Percentiles rank a stretch among this genome's conserved stretches.
These are phyloP conservation scores for Verticillium albo-atrum DNA, from an alignment of 2,329 filamentous ascomycete species.

Conservation along the genomic window DNA sequence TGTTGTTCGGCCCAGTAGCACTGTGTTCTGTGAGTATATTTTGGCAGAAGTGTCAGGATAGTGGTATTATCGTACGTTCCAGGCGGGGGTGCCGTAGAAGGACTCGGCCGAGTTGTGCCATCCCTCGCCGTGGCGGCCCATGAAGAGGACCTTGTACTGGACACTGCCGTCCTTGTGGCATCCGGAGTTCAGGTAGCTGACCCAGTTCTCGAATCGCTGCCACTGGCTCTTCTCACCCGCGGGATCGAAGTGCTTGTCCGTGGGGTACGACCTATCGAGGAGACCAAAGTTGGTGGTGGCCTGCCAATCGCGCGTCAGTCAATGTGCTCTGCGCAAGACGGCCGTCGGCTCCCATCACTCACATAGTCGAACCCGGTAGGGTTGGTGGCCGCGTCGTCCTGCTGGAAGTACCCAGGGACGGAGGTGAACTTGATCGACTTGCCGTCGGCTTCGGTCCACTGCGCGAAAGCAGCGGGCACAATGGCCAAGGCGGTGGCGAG, in stretches of 20 bases:
- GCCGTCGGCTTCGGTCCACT: constrained; percentile 24
- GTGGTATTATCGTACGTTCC: constrained; percentile 63
- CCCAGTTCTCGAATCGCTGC: constrained; percentile 58
- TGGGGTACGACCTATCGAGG: constrained; percentile 57
- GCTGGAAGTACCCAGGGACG: constrained; percentile 58
- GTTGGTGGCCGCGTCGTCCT: constrained; percentile 55
- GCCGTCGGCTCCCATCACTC: constrained; percentile 16
- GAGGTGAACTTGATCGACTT: constrained; percentile 55
- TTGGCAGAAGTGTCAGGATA: too few species aligned
- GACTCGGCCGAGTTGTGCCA: constrained; percentile 59
- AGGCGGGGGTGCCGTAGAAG: constrained; percentile 63
- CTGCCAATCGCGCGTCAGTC: constrained; percentile 26
- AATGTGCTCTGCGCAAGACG: too few species aligned
- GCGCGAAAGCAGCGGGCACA: constrained; percentile 19
- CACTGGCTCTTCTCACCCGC: constrained; percentile 50
- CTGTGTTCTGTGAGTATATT: constrained; percentile 22
- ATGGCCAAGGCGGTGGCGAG: constrained; percentile 23
- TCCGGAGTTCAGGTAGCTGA: constrained; percentile 46
- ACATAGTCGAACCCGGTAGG: constrained; percentile 61
- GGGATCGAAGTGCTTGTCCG: constrained; percentile 38
- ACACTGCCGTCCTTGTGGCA: constrained; percentile 34
- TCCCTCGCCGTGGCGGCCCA: constrained; percentile 68
- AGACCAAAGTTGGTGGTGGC: constrained; percentile 61
- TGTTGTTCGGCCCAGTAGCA: constrained; percentile 63
- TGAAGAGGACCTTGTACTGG: constrained; percentile 62